phyloP scores from a whole-genome alignment of 2,329 filamentous ascomycete genomes.

The Chrysoporthe deuterocubensis region DNA sequence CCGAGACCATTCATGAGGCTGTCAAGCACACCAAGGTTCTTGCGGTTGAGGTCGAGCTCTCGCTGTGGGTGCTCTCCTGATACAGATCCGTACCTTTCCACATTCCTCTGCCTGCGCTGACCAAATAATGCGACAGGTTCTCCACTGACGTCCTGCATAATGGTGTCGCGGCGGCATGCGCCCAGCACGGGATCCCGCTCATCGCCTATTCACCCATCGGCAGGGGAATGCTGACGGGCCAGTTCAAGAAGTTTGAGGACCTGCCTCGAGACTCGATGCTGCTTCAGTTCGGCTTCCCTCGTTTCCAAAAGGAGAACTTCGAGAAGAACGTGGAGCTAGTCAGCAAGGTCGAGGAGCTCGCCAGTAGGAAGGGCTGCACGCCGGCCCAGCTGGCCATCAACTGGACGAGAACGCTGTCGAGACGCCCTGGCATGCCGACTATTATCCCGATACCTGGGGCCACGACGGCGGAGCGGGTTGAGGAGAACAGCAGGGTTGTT shows the following conservation, averaged over 20 bases:
- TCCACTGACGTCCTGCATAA: slow-evolving; percentile 52
- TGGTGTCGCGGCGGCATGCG: slow-evolving; percentile 52
- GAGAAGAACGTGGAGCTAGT: slow-evolving; percentile 57
- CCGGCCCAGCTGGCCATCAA: slow-evolving; percentile 56
- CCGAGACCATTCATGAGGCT: slow-evolving; percentile 52
- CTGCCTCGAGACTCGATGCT: slow-evolving; percentile 35
- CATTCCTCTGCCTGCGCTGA: neutral
- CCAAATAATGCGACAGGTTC: neutral
- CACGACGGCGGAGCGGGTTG: slow-evolving; percentile 45
- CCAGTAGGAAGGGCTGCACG: slow-evolving; percentile 51
- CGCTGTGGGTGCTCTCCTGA: slow-evolving; percentile 41
- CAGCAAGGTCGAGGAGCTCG: slow-evolving; percentile 48
- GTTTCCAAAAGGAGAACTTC: slow-evolving; percentile 56
- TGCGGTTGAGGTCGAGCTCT: slow-evolving; percentile 57
- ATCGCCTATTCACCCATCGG: slow-evolving; percentile 58
- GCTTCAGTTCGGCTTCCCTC: slow-evolving; percentile 40
- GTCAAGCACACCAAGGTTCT: slow-evolving; percentile 48
- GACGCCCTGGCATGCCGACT: slow-evolving; percentile 44
- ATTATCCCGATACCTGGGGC: slow-evolving; percentile 58
- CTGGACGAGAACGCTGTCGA: slow-evolving; percentile 50
- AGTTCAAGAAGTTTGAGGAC: slow-evolving; percentile 44
- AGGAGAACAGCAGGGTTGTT: slow-evolving; percentile 50
- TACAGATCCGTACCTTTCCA: neutral
- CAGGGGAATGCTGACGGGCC: slow-evolving; percentile 21
- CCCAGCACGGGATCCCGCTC: slow-evolving; percentile 59